Conservation (phyloP, 768 basidiomycete genomes). For the Rossbeevera mucosa region DNA sequence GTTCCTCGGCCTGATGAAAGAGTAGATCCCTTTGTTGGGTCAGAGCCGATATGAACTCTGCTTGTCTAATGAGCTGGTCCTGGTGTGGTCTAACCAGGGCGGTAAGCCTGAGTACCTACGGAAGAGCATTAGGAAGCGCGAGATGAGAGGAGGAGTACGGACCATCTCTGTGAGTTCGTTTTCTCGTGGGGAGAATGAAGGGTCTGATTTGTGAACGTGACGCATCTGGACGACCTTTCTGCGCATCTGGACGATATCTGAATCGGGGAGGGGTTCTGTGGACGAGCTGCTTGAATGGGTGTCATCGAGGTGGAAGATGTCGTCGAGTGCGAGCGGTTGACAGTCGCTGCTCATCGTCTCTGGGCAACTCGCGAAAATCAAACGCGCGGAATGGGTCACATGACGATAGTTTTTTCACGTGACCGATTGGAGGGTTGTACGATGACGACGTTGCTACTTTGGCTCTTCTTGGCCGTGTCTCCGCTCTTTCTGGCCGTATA, state of each 20-base stretch:
- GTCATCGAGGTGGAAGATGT: slow-evolving; percentile 47
- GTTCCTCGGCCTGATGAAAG: slow-evolving; percentile 48
- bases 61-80: slow-evolving; percentile 53
- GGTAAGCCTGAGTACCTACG: slow-evolving; percentile 48
- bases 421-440: slow-evolving; percentile 4
- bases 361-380: slow-evolving; percentile 29
- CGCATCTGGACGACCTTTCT: slow-evolving; percentile 30
- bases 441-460: slow-evolving; percentile 1
- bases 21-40: slow-evolving; percentile 57
- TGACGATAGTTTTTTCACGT: slow-evolving; percentile 29
- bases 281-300: slow-evolving; percentile 21
- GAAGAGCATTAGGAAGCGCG: background rate
- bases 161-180: slow-evolving; percentile 59
- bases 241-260: slow-evolving; percentile 49
- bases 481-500: slow-evolving; percentile 58
- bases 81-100: slow-evolving; percentile 37
- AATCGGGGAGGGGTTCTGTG: slow-evolving; percentile 39
- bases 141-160: slow-evolving; percentile 19
- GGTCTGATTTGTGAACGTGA: slow-evolving; percentile 20
- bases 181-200: slow-evolving; percentile 35
- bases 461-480: slow-evolving; percentile 53
- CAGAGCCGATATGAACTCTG: slow-evolving; percentile 54
- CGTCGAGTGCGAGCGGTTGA: slow-evolving; percentile 47
- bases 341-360: slow-evolving; percentile 32
- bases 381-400: slow-evolving; percentile 35